Conservation (phyloP, 768 basidiomycete species). For the Mycena galericulata region DNA sequence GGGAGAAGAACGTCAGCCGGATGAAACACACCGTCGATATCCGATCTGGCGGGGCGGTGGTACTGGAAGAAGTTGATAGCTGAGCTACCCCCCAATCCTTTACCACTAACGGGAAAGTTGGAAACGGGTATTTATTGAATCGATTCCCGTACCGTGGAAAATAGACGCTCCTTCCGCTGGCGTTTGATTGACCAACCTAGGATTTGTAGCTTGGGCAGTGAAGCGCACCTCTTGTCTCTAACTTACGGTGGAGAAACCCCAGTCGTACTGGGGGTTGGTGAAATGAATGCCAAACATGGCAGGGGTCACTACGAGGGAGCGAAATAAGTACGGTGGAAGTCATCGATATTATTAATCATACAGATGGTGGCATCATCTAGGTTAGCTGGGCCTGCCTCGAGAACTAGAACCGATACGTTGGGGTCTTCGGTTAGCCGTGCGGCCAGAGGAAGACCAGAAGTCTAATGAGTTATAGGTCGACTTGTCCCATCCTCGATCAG, state of each 20-base stretch:
- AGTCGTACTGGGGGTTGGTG: conserved; percentile 34
- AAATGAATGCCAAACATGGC: conserved; percentile 29
- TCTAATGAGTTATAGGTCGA: too few relatives aligned
- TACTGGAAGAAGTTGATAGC: conserved; percentile 34
- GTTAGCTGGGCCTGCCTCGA: conserved; percentile 40
- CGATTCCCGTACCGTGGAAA: not conserved
- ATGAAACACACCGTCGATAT: conserved; percentile 31
- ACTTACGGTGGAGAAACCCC: conserved; percentile 30
- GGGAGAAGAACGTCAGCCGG: not conserved
- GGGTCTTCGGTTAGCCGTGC: conserved; percentile 48
- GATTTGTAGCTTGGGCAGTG: not conserved
- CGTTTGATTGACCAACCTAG: conserved; percentile 27
- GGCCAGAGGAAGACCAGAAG: conserved; percentile 52
- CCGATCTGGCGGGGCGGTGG: conserved; percentile 24
- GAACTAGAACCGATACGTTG: conserved; percentile 44
- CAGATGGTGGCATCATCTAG: not conserved
- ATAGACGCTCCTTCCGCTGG: conserved; percentile 6
- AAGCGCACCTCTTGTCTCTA: not conserved
- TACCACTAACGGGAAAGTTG: conserved; percentile 18
- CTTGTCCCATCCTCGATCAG: too few relatives aligned
- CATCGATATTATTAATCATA: not conserved
- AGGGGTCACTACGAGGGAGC: not conserved
- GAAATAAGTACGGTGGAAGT: not conserved
- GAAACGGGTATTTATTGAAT: not conserved
- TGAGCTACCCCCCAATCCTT: conserved; percentile 36